These are phyloP conservation scores for Annulohypoxylon maeteangense DNA, from an alignment of 495 filamentous ascomycete species.

Conservation along the genomic window DNA sequence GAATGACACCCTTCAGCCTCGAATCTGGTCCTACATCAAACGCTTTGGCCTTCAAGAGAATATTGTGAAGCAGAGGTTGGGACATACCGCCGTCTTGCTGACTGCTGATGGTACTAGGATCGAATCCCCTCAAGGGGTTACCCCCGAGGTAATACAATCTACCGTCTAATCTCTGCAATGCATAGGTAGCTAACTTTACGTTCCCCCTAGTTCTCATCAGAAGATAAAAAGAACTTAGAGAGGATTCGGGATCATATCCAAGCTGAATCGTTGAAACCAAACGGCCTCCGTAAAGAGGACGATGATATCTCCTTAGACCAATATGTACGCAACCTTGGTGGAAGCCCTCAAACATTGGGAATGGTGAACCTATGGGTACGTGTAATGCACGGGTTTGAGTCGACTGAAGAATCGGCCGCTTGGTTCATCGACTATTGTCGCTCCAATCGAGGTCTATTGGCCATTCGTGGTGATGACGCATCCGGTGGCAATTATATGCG, in stretches of 20 bases:
- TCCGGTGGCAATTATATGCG: slow-evolving; percentile 58
- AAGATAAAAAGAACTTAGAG: slow-evolving; percentile 49
- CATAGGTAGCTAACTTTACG: neutral
- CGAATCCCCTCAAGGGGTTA: slow-evolving; percentile 4
- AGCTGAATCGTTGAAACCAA: slow-evolving; percentile 39
- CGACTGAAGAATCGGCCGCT: slow-evolving; percentile 54
- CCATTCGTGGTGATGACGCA: slow-evolving; percentile 54
- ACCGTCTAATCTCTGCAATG: neutral
- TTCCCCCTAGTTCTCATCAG: slow-evolving; percentile 3
- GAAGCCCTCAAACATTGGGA: slow-evolving; percentile 38
- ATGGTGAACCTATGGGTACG: slow-evolving; percentile 52
- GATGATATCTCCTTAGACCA: slow-evolving; percentile 41
- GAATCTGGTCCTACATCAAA: slow-evolving; percentile 51
- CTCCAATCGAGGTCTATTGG: slow-evolving; percentile 54
- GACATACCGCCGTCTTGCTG: neutral
- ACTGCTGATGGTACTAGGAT: neutral
- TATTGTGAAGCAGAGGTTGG: slow-evolving; percentile 50
- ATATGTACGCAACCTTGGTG: slow-evolving; percentile 41
- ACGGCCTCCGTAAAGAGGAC: slow-evolving; percentile 30
- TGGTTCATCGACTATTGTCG: slow-evolving; percentile 63
- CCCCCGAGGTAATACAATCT: neutral
- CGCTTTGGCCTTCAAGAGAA: slow-evolving; percentile 54
- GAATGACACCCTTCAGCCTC: slow-evolving; percentile 61
- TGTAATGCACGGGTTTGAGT: slow-evolving; percentile 58
- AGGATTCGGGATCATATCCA: slow-evolving; percentile 44